Percentiles rank a stretch among this genome's conserved stretches.
These are phyloP conservation scores for Cytospora leucostoma DNA, from an alignment of 2,329 filamentous ascomycete genomes.

Conservation along the genomic window DNA sequence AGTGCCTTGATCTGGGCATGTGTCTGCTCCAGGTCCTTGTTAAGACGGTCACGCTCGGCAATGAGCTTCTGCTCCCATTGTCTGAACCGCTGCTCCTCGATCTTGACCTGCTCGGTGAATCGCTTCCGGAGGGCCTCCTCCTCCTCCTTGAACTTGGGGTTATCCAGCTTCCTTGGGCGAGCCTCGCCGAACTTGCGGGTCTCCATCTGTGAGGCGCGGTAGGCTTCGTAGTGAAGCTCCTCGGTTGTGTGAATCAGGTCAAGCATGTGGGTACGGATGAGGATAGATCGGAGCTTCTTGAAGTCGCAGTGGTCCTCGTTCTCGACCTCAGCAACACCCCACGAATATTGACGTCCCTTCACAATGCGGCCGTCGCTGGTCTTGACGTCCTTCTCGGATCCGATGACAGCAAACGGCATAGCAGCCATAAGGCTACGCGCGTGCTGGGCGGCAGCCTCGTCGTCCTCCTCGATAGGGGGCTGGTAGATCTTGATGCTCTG, in stretches of 20 bases:
- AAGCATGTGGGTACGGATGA: slow-evolving; percentile 99
- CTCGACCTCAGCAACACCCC: slow-evolving; percentile 99
- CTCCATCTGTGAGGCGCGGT: slow-evolving; percentile 99
- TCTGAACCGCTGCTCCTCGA: slow-evolving; percentile 98
- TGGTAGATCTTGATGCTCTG: slow-evolving; percentile 99
- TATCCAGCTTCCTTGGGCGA: slow-evolving; percentile 95
- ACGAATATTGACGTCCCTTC: slow-evolving; percentile 98
- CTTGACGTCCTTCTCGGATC: slow-evolving; percentile 99
- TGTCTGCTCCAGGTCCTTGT: slow-evolving; percentile 98
- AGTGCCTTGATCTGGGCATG: slow-evolving; percentile 92
- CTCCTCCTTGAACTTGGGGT: slow-evolving; percentile 99
- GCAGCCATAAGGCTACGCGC: slow-evolving; percentile 92
- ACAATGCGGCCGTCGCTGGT: slow-evolving; percentile 93
- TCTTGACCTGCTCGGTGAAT: slow-evolving; percentile 99
- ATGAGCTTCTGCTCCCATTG: slow-evolving; percentile 99
- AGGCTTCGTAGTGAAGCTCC: slow-evolving; percentile 98
- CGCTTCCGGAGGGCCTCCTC: slow-evolving; percentile 97
- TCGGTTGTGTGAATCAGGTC: slow-evolving; percentile 99
- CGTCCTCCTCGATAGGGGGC: slow-evolving; percentile 95
- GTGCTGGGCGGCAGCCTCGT: slow-evolving; percentile 93
- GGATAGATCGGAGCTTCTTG: slow-evolving; percentile 98
- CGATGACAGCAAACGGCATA: slow-evolving; percentile 98
- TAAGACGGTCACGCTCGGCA: slow-evolving; percentile 94
- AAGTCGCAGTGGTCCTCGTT: slow-evolving; percentile 99
- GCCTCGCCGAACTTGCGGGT: slow-evolving; percentile 99